These are phyloP conservation scores for Leccinum pachyderme DNA, from an alignment of 1,284 basidiomycete genomes.

Conservation along the genomic window DNA sequence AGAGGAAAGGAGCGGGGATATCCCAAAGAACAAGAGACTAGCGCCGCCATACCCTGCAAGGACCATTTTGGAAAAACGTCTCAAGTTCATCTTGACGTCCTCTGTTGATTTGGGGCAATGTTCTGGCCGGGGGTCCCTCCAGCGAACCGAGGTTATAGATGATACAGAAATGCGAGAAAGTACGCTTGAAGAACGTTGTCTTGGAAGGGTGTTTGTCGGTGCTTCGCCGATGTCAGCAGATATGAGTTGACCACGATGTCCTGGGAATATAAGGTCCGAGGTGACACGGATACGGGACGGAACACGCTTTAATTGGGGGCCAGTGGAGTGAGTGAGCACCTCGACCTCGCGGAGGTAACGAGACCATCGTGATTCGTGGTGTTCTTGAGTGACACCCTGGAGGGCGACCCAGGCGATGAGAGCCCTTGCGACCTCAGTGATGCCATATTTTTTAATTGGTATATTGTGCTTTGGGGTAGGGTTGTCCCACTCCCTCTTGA, in stretches of 20 bases:
- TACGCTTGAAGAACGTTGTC: slow-evolving; percentile 25
- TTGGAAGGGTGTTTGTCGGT: slow-evolving; percentile 29
- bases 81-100: slow-evolving; percentile 64
- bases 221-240: slow-evolving; percentile 70
- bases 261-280: slow-evolving; percentile 64
- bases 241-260: slow-evolving; percentile 63
- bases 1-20: slow-evolving; percentile 44
- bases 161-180: slow-evolving; percentile 33
- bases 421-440: slow-evolving; percentile 63
- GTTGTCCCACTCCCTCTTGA: slow-evolving; percentile 67
- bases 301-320: slow-evolving; percentile 33
- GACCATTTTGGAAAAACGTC: slow-evolving; percentile 75
- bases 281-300: slow-evolving; percentile 64
- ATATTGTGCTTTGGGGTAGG: slow-evolving; percentile 49
- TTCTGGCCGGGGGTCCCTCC: slow-evolving; percentile 27
- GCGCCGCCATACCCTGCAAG: slow-evolving; percentile 79
- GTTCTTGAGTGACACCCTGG: slow-evolving; percentile 75
- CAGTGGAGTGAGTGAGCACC: slow-evolving; percentile 46
- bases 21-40: slow-evolving; percentile 74
- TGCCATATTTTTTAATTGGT: slow-evolving; percentile 60
- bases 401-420: slow-evolving; percentile 75
- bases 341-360: slow-evolving; percentile 62
- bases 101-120: slow-evolving; percentile 40
- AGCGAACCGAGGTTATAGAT: slow-evolving; percentile 29
- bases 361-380: slow-evolving; percentile 70